Base-by-base conservation (phyloP, 2,329 filamentous ascomycete genomes). In the Colletotrichum caudatum region DNA sequence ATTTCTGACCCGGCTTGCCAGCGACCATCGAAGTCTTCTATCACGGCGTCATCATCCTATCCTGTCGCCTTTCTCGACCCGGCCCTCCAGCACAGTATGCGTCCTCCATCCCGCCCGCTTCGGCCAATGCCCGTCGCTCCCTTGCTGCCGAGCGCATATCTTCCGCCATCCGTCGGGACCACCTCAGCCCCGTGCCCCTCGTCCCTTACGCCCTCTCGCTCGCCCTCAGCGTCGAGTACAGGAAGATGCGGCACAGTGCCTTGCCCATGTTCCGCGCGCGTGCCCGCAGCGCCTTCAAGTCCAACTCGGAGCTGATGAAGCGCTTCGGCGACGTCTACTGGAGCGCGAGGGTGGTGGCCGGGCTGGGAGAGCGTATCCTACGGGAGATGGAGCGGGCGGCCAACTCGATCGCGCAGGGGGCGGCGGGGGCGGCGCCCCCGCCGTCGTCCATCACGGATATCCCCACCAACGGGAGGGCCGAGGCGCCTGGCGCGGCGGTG, bases 1-100 rank as follows among this genome's bases (percentile, higher is more conserved):
- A 29, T 29, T 60, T 35, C 77, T 81, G 58, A 81, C 66, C n/a
- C n/a, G 33, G 3, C 7, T 51, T 12, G 6, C 48, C 46, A 89
- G 88, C 85, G 9, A 90, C 89, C 0, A 83, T 91, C 8, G 89
- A 91, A 74, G 85, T 88, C 0, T 85, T 92, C 20, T 92, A 92
- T 75, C 89, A 91, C 74, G 88, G 89, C 3, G 86, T 92, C 8
- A 87, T 88, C 46, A 90, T 91, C 11, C 80, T 91, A 2, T 91
- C 89, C 0, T 90, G 88, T 61, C 84, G 89, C n/a, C 83, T 87
- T 6, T 82, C 85, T 4, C 78, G 84, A 14, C 81, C 81, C 14
- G 79, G 83, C 54, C 81, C 81, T 26, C 71, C 78, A 41, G 78
- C 81, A 1, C 82, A 80, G 53, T 83, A 81, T 44, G 81, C 79